phyloP scores from a whole-genome alignment of 805 yeast species.

The Starmerella lactis-condensi region DNA sequence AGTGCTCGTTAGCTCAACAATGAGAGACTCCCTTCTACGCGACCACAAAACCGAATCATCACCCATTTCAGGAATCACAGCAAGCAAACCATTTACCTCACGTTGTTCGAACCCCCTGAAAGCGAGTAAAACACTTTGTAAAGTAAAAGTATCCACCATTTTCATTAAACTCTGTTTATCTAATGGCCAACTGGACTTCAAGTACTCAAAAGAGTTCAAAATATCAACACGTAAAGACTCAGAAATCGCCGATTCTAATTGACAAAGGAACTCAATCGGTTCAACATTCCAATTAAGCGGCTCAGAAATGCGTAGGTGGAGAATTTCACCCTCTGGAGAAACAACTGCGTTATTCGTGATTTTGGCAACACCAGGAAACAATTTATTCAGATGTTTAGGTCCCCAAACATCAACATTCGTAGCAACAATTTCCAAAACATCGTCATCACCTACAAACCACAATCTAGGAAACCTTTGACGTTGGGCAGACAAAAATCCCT shows the following conservation, averaged over 20 bases:
- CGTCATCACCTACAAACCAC: slow-evolving; percentile 81
- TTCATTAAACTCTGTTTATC: no score
- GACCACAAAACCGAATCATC: slow-evolving; percentile 6
- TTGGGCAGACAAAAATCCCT: slow-evolving; percentile 65
- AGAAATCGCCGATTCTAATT: no score
- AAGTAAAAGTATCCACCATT: slow-evolving; percentile 30
- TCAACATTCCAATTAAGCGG: slow-evolving; percentile 31
- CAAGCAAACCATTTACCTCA: not conserved
- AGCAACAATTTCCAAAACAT: slow-evolving; percentile 66
- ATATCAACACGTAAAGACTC: no score
- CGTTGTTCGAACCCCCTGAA: slow-evolving; percentile 8
- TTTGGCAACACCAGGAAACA: slow-evolving; percentile 8
- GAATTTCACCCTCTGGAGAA: slow-evolving; percentile 50
- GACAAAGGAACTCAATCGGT: no score
- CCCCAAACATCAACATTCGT: slow-evolving; percentile 25
- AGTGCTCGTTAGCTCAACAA: slow-evolving; percentile 9
- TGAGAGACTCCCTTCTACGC: slow-evolving; percentile 7
- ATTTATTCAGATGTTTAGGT: slow-evolving; percentile 4
- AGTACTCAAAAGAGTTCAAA: no score
- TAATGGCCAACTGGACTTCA: no score
- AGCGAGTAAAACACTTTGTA: slow-evolving; percentile 28
- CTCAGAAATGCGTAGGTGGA: slow-evolving; percentile 27
- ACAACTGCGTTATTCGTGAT: slow-evolving; percentile 30
- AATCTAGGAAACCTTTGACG: slow-evolving; percentile 62
- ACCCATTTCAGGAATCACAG: no score